These are phyloP conservation scores for Penicillium odoratum DNA, from an alignment of 495 filamentous ascomycete genomes.

Conservation along the genomic window DNA sequence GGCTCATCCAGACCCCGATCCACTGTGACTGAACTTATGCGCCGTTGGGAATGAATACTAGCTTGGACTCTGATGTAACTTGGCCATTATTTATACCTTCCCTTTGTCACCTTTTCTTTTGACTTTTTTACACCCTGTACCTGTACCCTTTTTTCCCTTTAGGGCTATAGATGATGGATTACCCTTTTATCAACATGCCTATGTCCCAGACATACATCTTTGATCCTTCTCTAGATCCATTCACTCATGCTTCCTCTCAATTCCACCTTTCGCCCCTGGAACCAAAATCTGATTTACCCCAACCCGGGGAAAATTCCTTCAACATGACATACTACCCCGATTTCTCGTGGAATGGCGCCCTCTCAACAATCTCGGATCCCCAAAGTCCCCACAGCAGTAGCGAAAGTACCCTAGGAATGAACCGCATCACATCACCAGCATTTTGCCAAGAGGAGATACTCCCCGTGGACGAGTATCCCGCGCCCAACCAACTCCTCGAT, in stretches of 20 bases:
- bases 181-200: slow-evolving; percentile 17
- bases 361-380: slow-evolving; percentile 23
- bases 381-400: slow-evolving; percentile 26
- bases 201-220: slow-evolving; percentile 11
- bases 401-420: slow-evolving; percentile 18
- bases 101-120: slow-evolving; percentile 1
- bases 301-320: neutral
- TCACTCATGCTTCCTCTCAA: slow-evolving; percentile 14
- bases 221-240: slow-evolving; percentile 17
- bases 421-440: slow-evolving; percentile 23
- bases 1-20: slow-evolving; percentile 21
- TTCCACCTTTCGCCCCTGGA: slow-evolving; percentile 12
- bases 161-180: slow-evolving; percentile 21
- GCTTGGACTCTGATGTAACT: too few species aligned
- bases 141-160: neutral
- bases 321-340: slow-evolving; percentile 14
- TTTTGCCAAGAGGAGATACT: slow-evolving; percentile 25
- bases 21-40: neutral
- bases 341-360: slow-evolving; percentile 18
- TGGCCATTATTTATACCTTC: slow-evolving; percentile 18
- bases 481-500: slow-evolving; percentile 17
- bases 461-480: slow-evolving; percentile 17
- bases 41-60: neutral
- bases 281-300: neutral
- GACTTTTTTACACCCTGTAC: neutral